A percentile compares a stretch with the other conserved stretches of the same genome.
phyloP scores from a whole-genome alignment of 306 rosid species.

The Corylus heterophylla region DNA sequence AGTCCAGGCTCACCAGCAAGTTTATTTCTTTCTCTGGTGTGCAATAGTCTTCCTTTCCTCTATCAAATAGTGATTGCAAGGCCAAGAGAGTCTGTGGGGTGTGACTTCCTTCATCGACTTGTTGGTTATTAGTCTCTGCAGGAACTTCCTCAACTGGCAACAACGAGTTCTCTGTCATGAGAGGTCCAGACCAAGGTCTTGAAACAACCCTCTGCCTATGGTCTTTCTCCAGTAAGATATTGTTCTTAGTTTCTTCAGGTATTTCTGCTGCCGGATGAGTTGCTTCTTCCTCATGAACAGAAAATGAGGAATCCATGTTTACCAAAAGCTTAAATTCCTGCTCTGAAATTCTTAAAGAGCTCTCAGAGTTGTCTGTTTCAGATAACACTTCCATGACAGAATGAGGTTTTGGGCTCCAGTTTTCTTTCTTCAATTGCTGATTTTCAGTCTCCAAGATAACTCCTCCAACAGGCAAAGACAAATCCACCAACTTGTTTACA shows the following conservation, averaged over 20 bases:
- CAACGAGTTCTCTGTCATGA: slow-evolving; percentile 29
- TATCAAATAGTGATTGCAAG: slow-evolving; percentile 3
- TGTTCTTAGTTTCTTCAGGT: slow-evolving; percentile 32
- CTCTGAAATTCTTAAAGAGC: neutral
- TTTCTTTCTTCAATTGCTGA: slow-evolving; percentile 5
- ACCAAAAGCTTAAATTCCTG: neutral
- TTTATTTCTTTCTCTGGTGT: slow-evolving; percentile 19
- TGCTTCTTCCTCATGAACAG: slow-evolving; percentile 6
- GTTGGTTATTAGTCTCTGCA: slow-evolving; percentile 27
- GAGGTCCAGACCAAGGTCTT: neutral
- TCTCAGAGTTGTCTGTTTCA: slow-evolving; percentile 12
- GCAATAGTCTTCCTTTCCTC: slow-evolving; percentile 13
- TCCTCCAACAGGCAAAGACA: slow-evolving; percentile 23
- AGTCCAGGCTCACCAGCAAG: slow-evolving; percentile 17
- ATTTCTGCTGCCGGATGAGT: slow-evolving; percentile 24
- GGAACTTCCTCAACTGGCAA: slow-evolving; percentile 35
- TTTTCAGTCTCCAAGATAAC: slow-evolving; percentile 14
- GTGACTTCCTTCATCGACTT: slow-evolving; percentile 5
- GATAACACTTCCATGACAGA: slow-evolving; percentile 22
- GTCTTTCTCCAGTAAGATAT: slow-evolving; percentile 36
- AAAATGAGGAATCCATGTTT: neutral
- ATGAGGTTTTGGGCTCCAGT: slow-evolving; percentile 27
- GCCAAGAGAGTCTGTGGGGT: slow-evolving; percentile 1
- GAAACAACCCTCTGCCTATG: neutral
- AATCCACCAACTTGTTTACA: slow-evolving; percentile 22